phyloP scores from a whole-genome alignment of 75 land plant genomes.

The Pseudotsuga menziesii region DNA sequence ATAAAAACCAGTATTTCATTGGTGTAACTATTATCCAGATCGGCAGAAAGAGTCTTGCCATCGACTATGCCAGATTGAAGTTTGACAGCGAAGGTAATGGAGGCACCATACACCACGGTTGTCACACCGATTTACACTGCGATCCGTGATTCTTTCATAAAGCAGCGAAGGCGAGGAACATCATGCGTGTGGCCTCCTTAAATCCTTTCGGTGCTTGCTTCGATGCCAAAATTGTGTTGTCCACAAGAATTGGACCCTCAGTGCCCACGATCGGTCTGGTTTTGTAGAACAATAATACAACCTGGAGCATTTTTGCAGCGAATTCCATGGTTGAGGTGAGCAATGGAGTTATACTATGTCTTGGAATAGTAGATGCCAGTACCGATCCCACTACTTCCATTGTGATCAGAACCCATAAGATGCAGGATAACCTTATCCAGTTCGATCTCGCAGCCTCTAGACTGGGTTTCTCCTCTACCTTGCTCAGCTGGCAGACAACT shows the following conservation, averaged over 20 bases:
- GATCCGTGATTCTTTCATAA: conserved; percentile 13
- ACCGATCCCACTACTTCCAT: conserved; percentile 3
- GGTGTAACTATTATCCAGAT: too few relatives aligned
- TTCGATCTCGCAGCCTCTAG: conserved; percentile 34
- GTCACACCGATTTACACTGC: conserved; percentile 26
- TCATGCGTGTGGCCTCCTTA: background rate
- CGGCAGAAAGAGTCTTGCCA: conserved; percentile 9
- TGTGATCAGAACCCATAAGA: conserved; percentile 36
- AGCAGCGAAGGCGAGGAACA: conserved; percentile 2
- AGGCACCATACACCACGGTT: conserved; percentile 33
- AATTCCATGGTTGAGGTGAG: conserved; percentile 31
- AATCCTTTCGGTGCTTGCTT: conserved; percentile 17
- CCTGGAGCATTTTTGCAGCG: conserved; percentile 25
- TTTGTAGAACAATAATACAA: conserved; percentile 12
- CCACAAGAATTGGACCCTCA: conserved; percentile 12
- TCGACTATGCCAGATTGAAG: conserved; percentile 17
- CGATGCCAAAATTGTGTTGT: background rate
- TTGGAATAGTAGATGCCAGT: conserved; percentile 21
- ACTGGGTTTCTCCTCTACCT: conserved; percentile 34
- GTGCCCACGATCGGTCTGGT: conserved; percentile 28
- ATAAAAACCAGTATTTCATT: too few relatives aligned
- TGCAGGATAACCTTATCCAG: conserved; percentile 40
- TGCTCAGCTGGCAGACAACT: conserved; percentile 22
- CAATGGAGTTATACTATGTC: conserved; percentile 11
- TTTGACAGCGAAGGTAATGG: conserved; percentile 24